Conservation (phyloP, 192 early-diverging fungal species). For the Coemansia sp. region DNA sequence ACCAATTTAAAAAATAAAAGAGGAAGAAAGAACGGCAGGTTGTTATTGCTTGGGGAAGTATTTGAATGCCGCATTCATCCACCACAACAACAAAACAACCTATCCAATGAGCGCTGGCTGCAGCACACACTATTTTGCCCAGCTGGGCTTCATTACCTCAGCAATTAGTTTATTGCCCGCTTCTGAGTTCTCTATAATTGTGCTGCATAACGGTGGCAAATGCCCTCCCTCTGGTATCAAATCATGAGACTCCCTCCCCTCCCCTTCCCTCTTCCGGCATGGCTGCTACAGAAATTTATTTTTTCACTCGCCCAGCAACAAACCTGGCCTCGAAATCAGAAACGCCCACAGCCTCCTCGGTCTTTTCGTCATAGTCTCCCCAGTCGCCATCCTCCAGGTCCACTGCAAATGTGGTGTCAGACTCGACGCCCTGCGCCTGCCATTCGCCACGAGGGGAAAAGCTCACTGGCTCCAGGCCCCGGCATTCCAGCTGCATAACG, state of each 20-base stretch:
- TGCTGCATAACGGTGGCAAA: neutral
- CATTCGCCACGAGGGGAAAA: constrained; percentile 67
- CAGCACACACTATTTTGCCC: constrained; percentile 5
- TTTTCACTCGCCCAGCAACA: constrained; percentile 10
- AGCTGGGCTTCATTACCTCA: constrained; percentile 2
- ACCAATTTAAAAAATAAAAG: neutral
- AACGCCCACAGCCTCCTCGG: constrained; percentile 33
- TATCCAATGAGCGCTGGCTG: neutral
- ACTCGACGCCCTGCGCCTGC: constrained; percentile 68
- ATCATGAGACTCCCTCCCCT: no score
- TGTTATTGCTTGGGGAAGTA: no score
- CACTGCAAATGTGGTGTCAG: constrained; percentile 71
- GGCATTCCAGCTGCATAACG: constrained; percentile 72
- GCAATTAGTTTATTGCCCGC: neutral
- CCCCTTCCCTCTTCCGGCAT: no score
- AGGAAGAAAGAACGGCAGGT: constrained; percentile 5
- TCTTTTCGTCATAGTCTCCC: constrained; percentile 86
- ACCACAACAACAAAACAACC: no score
- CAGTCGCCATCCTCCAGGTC: constrained; percentile 79
- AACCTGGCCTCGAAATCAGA: constrained; percentile 31
- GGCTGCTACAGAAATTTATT: neutral
- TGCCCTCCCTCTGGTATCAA: neutral
- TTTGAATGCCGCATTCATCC: no score
- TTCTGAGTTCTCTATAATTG: constrained; percentile 6
- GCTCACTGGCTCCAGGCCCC: constrained; percentile 78